A percentile compares a stretch with the other conserved stretches of the same genome.
These are phyloP conservation scores for Musa acuminata DNA, from an alignment of 176 grass and related monocot species.

Conservation along the genomic window DNA sequence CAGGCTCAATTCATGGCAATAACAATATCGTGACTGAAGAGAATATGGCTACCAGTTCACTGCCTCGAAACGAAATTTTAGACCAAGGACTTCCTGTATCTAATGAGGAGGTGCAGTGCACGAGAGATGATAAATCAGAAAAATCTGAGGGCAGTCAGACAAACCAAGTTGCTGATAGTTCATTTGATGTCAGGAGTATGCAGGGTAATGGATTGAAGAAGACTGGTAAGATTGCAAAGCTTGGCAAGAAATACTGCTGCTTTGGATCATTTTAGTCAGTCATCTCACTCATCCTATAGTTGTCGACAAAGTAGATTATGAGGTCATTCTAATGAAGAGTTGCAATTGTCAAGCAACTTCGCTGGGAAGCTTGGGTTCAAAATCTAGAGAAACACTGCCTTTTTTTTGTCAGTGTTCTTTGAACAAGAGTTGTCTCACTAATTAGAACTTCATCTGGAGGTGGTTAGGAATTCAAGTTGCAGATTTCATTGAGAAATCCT, in stretches of 20 bases:
- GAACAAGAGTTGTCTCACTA: not conserved
- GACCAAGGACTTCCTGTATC: not conserved
- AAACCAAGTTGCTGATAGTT: slow-evolving; percentile 26
- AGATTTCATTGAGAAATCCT: not conserved
- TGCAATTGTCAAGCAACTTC: not conserved
- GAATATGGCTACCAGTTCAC: not conserved
- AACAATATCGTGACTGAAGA: not conserved
- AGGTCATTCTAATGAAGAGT: not conserved
- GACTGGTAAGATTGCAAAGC: slow-evolving; percentile 27
- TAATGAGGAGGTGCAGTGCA: not conserved
- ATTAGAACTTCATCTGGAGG: not conserved
- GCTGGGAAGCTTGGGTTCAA: not conserved
- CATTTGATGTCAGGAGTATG: slow-evolving; percentile 16
- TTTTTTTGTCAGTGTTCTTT: not conserved
- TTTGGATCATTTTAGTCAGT: slow-evolving; percentile 24
- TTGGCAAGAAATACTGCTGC: slow-evolving; percentile 48
- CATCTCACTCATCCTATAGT: not conserved
- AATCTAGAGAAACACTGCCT: not conserved
- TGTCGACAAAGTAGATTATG: not conserved
- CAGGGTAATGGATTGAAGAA: not conserved
- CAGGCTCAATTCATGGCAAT: not conserved
- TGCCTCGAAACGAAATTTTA: not conserved
- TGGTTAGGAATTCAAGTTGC: not conserved
- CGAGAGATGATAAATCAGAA: not conserved
- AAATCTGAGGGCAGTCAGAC: slow-evolving; percentile 3